phyloP scores from a whole-genome alignment of 176 grass and related monocot genomes.

The Areca catechu region DNA sequence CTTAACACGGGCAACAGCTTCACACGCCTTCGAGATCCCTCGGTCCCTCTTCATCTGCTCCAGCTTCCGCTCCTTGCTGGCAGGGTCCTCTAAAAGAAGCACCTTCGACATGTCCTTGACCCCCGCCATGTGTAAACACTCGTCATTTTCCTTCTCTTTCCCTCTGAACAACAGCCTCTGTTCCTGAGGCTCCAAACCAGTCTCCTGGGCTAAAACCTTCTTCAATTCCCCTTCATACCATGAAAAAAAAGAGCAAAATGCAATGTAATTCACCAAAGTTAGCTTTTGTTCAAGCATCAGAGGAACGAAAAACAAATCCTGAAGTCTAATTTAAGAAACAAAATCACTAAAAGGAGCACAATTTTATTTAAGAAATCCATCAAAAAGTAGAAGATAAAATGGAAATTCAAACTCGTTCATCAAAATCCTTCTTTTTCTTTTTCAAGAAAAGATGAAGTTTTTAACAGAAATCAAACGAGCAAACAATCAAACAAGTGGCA shows the following conservation, averaged over 20 bases:
- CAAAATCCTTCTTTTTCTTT: too few species aligned
- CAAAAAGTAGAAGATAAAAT: too few species aligned
- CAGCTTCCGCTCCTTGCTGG: constrained; percentile 38
- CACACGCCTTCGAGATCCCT: constrained; percentile 52
- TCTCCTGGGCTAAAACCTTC: constrained; percentile 40
- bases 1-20: constrained; percentile 45
- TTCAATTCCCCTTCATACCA: constrained; percentile 74
- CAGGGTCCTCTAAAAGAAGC: constrained; percentile 60
- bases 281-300: too few species aligned
- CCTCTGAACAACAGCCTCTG: constrained; percentile 81
- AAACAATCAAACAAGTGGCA: too few species aligned
- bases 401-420: too few species aligned
- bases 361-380: too few species aligned
- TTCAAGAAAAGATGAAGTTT: too few species aligned
- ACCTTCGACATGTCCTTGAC: constrained; percentile 78
- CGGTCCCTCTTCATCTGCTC: constrained; percentile 45
- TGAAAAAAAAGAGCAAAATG: not conserved
- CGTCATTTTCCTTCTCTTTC: constrained; percentile 68
- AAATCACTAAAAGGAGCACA: too few species aligned
- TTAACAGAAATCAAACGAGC: too few species aligned
- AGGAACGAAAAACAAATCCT: too few species aligned
- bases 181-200: constrained; percentile 52
- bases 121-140: constrained; percentile 54
- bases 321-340: too few species aligned
- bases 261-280: too few species aligned